Base-by-base conservation (phyloP, 108 stramenopile species). In the Heterococcus sp. region DNA sequence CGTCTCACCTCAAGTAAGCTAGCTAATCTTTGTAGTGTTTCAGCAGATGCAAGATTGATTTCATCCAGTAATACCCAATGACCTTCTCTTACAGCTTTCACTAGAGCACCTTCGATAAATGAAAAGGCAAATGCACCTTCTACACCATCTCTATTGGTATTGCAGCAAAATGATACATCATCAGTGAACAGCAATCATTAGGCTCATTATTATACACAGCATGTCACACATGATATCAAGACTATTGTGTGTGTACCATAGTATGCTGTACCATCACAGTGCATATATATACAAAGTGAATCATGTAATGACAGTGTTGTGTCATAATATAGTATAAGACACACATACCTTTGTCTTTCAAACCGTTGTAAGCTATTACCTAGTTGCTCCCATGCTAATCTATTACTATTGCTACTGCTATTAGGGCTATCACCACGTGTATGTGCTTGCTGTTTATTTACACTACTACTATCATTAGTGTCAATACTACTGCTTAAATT, bases 31-130 rank as follows among this genome's bases (percentile, higher is more conserved):
- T 98, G 93, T 31, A 99, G 88, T 1, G 87, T 85, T 34, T 91
- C 98, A 14, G 93, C 91, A 0, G 96, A 94, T 27, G 98, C 98
- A 26, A 99, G 90, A 86, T 99, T 99, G 76, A 98, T 94, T 82
- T 99, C 98, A 68, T 98, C 98, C 1, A 99, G 91, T 67, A 99
- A 86, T 2, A 99, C 93, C 95, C 95, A 85, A 27, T 85, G 74
- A 2, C 87, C 87, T 29, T 88, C 76, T 27, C 86, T 58, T 26
- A 86, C 28, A 11, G 84, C 84, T 75, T 94, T 93, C 14, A 97
- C 94, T 63, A 99, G 89, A 21, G 94, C 93, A 0, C 97, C 97
- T 82, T 97, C 95, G 2, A 94, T 90, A 68, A 98, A 98, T 0
- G 90, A 84, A 80, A 99, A 99, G 8, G 95, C 95, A 68, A 97